Base-by-base conservation (phyloP, 2,329 filamentous ascomycete species). In the Pseudogymnoascus sp. region DNA sequence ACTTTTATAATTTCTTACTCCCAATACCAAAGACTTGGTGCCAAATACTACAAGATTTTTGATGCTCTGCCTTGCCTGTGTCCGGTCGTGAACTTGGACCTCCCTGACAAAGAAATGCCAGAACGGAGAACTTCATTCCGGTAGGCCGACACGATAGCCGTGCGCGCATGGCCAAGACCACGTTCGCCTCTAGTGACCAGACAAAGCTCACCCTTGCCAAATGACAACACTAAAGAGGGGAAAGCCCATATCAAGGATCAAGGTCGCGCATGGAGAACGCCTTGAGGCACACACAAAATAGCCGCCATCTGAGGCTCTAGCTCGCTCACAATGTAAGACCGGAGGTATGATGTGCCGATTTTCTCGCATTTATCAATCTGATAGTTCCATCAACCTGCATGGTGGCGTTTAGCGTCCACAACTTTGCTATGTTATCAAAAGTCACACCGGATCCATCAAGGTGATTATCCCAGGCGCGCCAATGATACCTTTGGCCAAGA, bases 221-320 rank as follows among this genome's bases (percentile, higher is more conserved):
- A 56, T 56, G n/a, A 16, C 28, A 56, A 56, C 50, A 56, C 50
- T 21, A 56, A 56, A 56, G 28, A 36, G 28, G 50, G 50, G 50
- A 14, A 34, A 14, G 16, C 34, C 28, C 10, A 5, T 28, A 56
- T 21, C 28, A 56, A 34, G 28, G 50, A 56, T 18, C 28, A 34
- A 56, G n/a, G 10, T 56, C 28, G 28, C 50, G 50, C 8, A 56
- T 56, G 28, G 8, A 56, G 28, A 36, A 56, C 6, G 50, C 28
- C 28, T 56, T 21, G 50, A 36, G n/a, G 28, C 50, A 56, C 10
- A 56, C 10, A 2, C 50, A 18, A n/a, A 36, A 34, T 56, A 56
- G 50, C 50, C 28, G 28, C 50, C 50, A 21, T 10, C 34, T 11
- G 50, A 56, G 50, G 50, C 50, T 56, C 50, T 21, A 31, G n/a